phyloP scores from a whole-genome alignment of 164 flowering plant genomes.

The Vitis amurensis region DNA sequence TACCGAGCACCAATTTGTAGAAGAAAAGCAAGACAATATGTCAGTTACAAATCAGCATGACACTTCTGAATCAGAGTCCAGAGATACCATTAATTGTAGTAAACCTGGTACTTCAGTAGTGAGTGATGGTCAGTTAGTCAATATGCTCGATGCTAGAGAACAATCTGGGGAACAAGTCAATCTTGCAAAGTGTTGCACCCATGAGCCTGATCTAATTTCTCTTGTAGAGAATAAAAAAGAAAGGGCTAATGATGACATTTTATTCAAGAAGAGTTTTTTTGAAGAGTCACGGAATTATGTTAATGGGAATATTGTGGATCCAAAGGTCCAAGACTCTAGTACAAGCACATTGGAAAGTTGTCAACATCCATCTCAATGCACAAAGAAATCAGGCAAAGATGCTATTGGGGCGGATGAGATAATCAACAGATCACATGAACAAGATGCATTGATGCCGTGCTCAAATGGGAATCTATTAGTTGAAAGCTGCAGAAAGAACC shows the following conservation, averaged over 20 bases:
- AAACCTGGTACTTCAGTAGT: neutral
- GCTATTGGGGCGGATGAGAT: conserved; percentile 3
- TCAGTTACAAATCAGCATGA: neutral
- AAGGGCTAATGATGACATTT: conserved; percentile 1
- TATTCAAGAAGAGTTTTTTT: neutral
- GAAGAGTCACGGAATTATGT: neutral
- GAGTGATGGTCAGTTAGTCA: neutral
- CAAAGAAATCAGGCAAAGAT: conserved; percentile 4
- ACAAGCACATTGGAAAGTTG: conserved; percentile 7
- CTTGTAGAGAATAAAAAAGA: conserved; percentile 2
- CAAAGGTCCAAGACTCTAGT: neutral
- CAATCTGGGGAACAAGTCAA: conserved; percentile 9
- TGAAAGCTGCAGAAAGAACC: neutral
- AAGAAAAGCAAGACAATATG: neutral
- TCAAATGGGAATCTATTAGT: conserved; percentile 1
- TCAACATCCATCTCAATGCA: neutral
- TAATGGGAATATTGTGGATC: neutral
- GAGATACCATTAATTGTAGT: neutral
- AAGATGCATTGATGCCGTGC: conserved; percentile 7
- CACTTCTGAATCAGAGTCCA: conserved; percentile 1
- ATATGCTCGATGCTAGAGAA: conserved; percentile 1
- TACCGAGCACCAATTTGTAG: neutral
- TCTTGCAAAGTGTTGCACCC: neutral
- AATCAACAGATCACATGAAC: neutral
- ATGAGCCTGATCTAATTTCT: neutral